These are phyloP conservation scores for Sphaerobolus stellatus DNA, from an alignment of 1,284 basidiomycete genomes.

Conservation along the genomic window DNA sequence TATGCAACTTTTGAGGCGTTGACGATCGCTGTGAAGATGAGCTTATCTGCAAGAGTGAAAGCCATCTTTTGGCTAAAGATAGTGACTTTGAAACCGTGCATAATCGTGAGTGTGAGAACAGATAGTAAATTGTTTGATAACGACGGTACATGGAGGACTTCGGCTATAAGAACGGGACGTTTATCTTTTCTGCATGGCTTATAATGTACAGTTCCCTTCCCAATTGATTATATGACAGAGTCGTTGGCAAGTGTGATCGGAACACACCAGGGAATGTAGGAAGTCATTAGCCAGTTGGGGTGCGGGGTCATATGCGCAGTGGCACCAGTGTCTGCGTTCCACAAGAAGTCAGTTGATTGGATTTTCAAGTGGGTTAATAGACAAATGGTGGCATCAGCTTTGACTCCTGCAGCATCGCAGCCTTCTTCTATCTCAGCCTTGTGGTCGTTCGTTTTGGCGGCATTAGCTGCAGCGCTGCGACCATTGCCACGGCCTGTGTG, in stretches of 20 bases:
- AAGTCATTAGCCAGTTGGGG: constrained; percentile 31
- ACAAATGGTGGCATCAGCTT: no score
- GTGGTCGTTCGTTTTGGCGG: no score
- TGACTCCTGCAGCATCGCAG: no score
- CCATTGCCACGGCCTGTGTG: no score
- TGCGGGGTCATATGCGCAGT: constrained; percentile 39
- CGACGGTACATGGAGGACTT: constrained; percentile 35
- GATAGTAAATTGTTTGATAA: constrained; percentile 34
- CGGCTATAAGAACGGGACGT: constrained; percentile 28
- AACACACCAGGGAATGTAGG: constrained; percentile 24
- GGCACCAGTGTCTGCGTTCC: constrained; percentile 36
- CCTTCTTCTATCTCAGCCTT: no score
- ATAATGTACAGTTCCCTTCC: constrained; percentile 32
- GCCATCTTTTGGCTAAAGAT: constrained; percentile 12
- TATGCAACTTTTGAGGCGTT: constrained; percentile 19
- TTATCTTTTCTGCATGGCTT: no score
- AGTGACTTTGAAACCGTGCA: constrained; percentile 15
- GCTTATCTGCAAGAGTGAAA: constrained; percentile 12
- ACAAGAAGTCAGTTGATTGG: no score
- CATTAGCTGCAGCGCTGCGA: no score
- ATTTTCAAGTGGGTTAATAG: no score
- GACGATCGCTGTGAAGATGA: constrained; percentile 14
- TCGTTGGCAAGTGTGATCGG: constrained; percentile 32
- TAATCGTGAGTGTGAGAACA: constrained; percentile 22
- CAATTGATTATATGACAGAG: constrained; percentile 28